A percentile compares a stretch with the other conserved stretches of the same genome.
Conservation (phyloP, 371 early-diverging fungal genomes). For the Mucor racemosus region DNA sequence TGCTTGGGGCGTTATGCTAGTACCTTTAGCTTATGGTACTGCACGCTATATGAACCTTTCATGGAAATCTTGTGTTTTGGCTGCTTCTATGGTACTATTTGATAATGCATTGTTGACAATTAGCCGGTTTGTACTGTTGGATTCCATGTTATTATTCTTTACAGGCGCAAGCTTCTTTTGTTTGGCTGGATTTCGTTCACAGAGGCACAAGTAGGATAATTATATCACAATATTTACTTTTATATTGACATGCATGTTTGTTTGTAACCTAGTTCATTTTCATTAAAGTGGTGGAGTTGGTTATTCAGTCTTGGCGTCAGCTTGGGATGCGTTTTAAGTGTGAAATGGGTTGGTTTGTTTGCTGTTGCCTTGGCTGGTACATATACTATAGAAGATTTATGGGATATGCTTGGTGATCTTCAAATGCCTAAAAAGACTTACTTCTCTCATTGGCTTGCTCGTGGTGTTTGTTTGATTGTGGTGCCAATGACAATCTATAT, state of each 20-base stretch:
- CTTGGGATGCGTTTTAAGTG: constrained; percentile 89
- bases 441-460: constrained; percentile 77
- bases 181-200: constrained; percentile 71
- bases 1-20: constrained; percentile 89
- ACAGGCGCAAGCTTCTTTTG: constrained; percentile 83
- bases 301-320: constrained; percentile 87
- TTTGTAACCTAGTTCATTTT: constrained; percentile 68
- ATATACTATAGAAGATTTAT: constrained; percentile 93
- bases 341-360: constrained; percentile 99
- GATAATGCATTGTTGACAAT: constrained; percentile 90
- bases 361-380: constrained; percentile 94
- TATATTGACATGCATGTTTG: constrained; percentile 6
- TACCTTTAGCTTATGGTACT: constrained; percentile 93
- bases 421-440: constrained; percentile 74
- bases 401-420: constrained; percentile 88
- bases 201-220: constrained; percentile 56
- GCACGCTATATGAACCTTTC: constrained; percentile 78
- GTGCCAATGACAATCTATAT: constrained; percentile 91
- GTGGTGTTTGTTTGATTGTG: constrained; percentile 81
- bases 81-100: constrained; percentile 77
- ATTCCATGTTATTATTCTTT: constrained; percentile 96
- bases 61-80: constrained; percentile 63
- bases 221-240: neutral
- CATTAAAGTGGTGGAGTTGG: constrained; percentile 86
- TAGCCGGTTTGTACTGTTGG: constrained; percentile 97